phyloP scores from a whole-genome alignment of 140 eudicot genomes.

The Artemisia princeps region DNA sequence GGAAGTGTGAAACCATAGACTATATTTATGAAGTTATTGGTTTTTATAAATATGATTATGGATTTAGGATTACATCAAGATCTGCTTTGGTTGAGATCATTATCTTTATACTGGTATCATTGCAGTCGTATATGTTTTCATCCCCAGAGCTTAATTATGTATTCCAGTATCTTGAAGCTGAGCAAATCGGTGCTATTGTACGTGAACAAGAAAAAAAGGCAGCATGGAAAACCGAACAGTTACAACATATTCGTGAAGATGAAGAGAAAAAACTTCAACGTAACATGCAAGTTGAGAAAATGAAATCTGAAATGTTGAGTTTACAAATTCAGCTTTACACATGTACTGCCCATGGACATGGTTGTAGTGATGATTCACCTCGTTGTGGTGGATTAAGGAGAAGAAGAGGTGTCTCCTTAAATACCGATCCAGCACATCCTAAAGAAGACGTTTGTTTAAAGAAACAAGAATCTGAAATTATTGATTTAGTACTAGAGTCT shows the following conservation, averaged over 20 bases:
- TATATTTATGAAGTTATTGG: slow-evolving; percentile 86
- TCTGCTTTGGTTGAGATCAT: slow-evolving; percentile 91
- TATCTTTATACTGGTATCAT: slow-evolving; percentile 79
- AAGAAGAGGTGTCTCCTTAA: slow-evolving; percentile 47
- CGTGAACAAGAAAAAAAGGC: slow-evolving; percentile 95
- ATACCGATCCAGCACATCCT: slow-evolving; percentile 28
- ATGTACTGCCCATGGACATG: slow-evolving; percentile 32
- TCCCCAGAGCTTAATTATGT: slow-evolving; percentile 86
- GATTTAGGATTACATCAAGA: slow-evolving; percentile 91
- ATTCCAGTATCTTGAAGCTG: slow-evolving; percentile 94
- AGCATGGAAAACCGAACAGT: slow-evolving; percentile 92
- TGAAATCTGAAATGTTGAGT: slow-evolving; percentile 95
- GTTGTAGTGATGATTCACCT: slow-evolving; percentile 44
- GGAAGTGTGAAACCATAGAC: slow-evolving; percentile 77
- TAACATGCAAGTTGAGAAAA: slow-evolving; percentile 93
- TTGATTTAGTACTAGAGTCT: slow-evolving; percentile 40
- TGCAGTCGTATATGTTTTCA: slow-evolving; percentile 90
- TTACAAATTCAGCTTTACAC: slow-evolving; percentile 79
- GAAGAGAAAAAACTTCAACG: slow-evolving; percentile 87
- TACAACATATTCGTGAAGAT: slow-evolving; percentile 74
- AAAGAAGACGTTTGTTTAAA: slow-evolving; percentile 28
- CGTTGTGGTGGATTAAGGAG: slow-evolving; percentile 59
- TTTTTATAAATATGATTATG: slow-evolving; percentile 83
- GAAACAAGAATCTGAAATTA: slow-evolving; percentile 34
- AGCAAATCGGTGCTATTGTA: slow-evolving; percentile 95